phyloP scores from a whole-genome alignment of 345 rosid genomes.

The Boechera stricta region DNA sequence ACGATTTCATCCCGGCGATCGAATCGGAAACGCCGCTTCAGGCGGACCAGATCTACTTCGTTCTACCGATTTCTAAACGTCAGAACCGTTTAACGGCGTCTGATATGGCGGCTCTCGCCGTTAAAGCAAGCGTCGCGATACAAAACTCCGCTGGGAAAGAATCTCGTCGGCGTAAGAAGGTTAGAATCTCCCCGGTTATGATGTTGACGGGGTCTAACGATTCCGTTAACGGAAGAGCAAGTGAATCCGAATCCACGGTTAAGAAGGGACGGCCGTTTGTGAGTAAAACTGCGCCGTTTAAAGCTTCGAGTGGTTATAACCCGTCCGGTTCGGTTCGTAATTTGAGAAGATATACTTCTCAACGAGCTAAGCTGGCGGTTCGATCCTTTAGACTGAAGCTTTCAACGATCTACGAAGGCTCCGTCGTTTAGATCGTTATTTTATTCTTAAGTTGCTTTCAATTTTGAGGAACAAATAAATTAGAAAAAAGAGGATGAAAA shows the following conservation, averaged over 20 bases:
- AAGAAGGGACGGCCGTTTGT: not conserved
- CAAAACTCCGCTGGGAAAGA: constrained; percentile 49
- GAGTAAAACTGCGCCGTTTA: constrained; percentile 31
- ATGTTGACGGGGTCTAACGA: constrained; percentile 40
- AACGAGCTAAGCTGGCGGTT: constrained; percentile 73
- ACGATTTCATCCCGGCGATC: constrained; percentile 64
- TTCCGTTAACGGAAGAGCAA: constrained; percentile 28
- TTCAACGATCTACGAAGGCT: constrained; percentile 78
- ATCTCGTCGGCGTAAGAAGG: constrained; percentile 48
- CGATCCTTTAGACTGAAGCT: constrained; percentile 74
- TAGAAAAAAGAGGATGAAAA: not conserved
- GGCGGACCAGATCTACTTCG: constrained; percentile 67
- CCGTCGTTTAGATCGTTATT: constrained; percentile 45
- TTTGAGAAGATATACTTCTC: constrained; percentile 62
- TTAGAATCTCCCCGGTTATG: constrained; percentile 64
- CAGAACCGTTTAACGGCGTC: constrained; percentile 62
- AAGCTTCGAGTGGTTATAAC: constrained; percentile 35
- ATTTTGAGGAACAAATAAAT: constrained; percentile 20
- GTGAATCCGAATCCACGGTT: constrained; percentile 16
- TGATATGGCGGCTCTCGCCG: constrained; percentile 95
- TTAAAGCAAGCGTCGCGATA: constrained; percentile 82
- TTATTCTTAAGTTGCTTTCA: not conserved
- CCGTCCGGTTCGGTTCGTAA: constrained; percentile 68
- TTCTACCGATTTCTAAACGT: constrained; percentile 75
- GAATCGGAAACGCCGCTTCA: constrained; percentile 47